A percentile compares a stretch with the other conserved stretches of the same genome.
phyloP scores from a whole-genome alignment of 176 grass and related monocot species.

The Phragmites australis region DNA sequence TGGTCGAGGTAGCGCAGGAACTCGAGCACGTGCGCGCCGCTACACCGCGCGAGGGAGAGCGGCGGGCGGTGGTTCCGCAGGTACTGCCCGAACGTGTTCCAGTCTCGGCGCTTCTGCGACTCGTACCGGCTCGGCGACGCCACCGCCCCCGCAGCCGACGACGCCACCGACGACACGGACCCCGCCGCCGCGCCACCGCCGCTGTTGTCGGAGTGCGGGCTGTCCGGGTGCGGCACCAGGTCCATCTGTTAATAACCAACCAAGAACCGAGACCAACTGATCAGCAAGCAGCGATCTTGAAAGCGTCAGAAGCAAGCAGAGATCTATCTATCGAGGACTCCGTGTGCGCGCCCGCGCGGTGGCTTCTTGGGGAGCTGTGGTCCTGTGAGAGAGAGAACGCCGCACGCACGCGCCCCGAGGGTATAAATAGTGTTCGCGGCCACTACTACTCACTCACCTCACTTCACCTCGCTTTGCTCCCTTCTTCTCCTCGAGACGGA shows the following conservation, averaged over 20 bases:
- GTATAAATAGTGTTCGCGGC: slow-evolving; percentile 39
- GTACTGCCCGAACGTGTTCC: slow-evolving; percentile 98
- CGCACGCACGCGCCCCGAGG: neutral
- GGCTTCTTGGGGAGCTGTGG: slow-evolving; percentile 30
- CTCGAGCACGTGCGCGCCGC: slow-evolving; percentile 89
- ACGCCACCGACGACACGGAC: neutral
- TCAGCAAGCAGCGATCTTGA: neutral
- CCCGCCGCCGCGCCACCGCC: neutral
- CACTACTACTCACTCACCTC: neutral
- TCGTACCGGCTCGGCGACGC: slow-evolving; percentile 50
- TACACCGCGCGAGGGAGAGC: slow-evolving; percentile 74
- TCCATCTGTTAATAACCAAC: slow-evolving; percentile 55
- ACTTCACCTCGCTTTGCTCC: slow-evolving; percentile 4
- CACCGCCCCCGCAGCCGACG: neutral
- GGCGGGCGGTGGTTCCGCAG: slow-evolving; percentile 89
- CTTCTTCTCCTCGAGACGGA: neutral
- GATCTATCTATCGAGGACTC: slow-evolving; percentile 60
- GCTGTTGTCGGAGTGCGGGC: slow-evolving; percentile 63
- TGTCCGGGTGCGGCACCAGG: slow-evolving; percentile 63
- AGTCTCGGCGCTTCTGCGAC: slow-evolving; percentile 49
- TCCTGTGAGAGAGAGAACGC: slow-evolving; percentile 37
- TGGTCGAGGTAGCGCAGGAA: slow-evolving; percentile 97
- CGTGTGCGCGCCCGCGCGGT: slow-evolving; percentile 9
- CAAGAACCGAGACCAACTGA: slow-evolving; percentile 3
- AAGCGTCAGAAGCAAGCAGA: neutral